Base-by-base conservation (phyloP, 2,329 filamentous ascomycete species). In the Amauroascus verrucosus region DNA sequence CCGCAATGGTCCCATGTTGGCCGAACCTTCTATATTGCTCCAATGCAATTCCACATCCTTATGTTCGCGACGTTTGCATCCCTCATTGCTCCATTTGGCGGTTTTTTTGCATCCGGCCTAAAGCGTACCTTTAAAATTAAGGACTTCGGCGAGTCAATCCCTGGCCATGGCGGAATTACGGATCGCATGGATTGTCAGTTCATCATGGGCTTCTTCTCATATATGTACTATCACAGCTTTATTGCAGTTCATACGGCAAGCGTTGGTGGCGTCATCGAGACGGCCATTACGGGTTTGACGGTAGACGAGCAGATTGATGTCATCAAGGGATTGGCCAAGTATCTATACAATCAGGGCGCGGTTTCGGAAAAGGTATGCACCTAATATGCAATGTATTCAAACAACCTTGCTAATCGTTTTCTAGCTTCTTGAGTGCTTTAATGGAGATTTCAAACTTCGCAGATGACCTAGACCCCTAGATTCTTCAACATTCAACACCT, bases 111-210 rank as follows among this genome's bases (percentile, higher is more conserved):
- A 3, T 96, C 90, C 1, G 93, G 93, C 0, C 79, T 98, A 54
- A 98, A 98, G 80, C 87, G 93, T 28, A 96, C 91, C 3, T 98
- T 98, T 76, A 97, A 98, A 75, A 94, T 98, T 78, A 98, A 98
- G 78, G 93, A 98, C 74, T 98, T 98, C 73, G 93, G 93, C 61
- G 88, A 98, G 71, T 95, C 89, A 1, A 98, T 98, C 62, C 93
- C 93, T 1, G 93, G 93, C 20, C 93, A 98, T 64, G 93, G 93
- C 57, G 93, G 93, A 62, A 97, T 98, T 74, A 98, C 93, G 14
- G 93, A 98, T 68, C 86, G 93, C 57, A 97, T 98, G 91, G 93
- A 98, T 67, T 98, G 93, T 70, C 93, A 98, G 67, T 98, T 98
- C 74, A 97, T 97, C 75, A 98, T 98, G 93, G 93, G 93, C 7